Conservation (phyloP, 1,284 basidiomycete genomes). For the Puccinia polysora region DNA sequence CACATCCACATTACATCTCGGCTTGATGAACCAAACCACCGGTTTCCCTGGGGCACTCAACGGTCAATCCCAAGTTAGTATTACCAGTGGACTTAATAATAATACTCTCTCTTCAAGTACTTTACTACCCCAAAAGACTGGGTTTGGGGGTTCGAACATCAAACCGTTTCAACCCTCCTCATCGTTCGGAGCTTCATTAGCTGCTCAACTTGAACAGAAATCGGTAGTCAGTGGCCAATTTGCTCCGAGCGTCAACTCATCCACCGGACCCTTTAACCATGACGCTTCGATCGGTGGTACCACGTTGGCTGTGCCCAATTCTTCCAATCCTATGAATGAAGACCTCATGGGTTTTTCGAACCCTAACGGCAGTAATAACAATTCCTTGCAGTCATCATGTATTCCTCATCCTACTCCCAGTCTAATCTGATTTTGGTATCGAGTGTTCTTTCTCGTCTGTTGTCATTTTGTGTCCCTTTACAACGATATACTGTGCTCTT, state of each 20-base stretch:
- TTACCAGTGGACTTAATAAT: slow-evolving; percentile 31
- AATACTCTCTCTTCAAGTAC: slow-evolving; percentile 43
- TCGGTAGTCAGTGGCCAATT: too few species aligned
- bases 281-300: not conserved
- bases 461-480: not conserved
- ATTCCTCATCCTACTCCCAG: not conserved
- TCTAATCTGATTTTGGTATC: slow-evolving; percentile 17
- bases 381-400: not conserved
- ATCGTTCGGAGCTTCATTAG: slow-evolving; percentile 73
- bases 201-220: slow-evolving; percentile 26
- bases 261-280: not conserved
- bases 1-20: not conserved
- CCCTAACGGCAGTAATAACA: not conserved
- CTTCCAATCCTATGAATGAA: not conserved
- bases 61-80: slow-evolving; percentile 45
- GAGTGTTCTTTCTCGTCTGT: too few species aligned
- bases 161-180: slow-evolving; percentile 88
- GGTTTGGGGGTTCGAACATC: slow-evolving; percentile 64
- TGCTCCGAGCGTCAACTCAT: not conserved
- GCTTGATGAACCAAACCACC: slow-evolving; percentile 28
- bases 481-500: too few species aligned
- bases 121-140: slow-evolving; percentile 75
- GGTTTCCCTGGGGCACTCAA: slow-evolving; percentile 34
- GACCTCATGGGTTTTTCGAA: slow-evolving; percentile 12
- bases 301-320: not conserved